Evolutionary conservation across 345 rosid species (phyloP).

Genomic region (Eucalyptus regnans): DNA sequence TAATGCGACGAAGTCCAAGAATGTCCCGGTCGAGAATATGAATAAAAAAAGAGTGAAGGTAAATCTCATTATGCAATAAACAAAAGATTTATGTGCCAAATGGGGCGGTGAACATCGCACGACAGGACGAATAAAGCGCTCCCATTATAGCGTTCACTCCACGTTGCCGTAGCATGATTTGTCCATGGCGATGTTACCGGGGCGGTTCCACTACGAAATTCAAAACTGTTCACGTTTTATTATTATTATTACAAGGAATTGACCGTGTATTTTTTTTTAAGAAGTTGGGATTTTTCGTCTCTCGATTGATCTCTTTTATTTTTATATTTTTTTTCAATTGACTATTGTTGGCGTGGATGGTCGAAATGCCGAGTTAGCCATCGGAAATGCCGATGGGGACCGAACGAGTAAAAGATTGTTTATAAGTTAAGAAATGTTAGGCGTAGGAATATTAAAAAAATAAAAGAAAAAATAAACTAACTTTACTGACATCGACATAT

Average conservation of each 20-base stretch:
- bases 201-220: no score
- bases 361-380: rapidly evolving
- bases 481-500: no score
- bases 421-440: rapidly evolving
- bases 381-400: rapidly evolving
- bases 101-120: background rate
- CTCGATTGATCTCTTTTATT: background rate
- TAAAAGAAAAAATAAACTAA: background rate
- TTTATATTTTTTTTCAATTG: background rate
- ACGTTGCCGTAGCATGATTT: no score
- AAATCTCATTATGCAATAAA: no score
- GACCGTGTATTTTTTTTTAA: no score
- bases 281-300: background rate
- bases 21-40: background rate
- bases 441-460: background rate
- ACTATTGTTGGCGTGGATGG: rapidly evolving
- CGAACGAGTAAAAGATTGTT: background rate
- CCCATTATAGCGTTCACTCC: no score
- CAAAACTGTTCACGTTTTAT: no score
- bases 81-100: background rate
- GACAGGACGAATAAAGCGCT: no score
- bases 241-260: rapidly evolving
- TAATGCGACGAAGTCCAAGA: no score
- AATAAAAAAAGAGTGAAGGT: no score
- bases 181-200: no score